Percentiles rank a stretch among this genome's conserved stretches.
Evolutionary conservation across 352 stramenopile species (phyloP).

Genomic region (Pseudoperonospora humuli): DNA sequence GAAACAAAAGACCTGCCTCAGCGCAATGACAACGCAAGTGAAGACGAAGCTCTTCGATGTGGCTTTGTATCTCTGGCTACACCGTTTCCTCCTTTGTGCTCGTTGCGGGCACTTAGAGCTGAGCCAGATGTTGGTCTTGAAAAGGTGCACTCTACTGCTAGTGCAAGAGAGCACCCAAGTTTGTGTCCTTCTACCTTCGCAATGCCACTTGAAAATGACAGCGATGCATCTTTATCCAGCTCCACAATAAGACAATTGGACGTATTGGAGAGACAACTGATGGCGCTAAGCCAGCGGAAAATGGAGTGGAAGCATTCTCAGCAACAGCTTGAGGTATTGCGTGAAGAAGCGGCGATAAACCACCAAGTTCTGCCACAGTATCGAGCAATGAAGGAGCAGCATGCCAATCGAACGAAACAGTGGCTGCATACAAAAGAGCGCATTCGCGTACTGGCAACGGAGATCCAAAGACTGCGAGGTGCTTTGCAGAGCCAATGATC

Average conservation of each 20-base stretch:
- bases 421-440: slow-evolving; percentile 21
- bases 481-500: slow-evolving; percentile 9
- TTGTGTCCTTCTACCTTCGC: not conserved
- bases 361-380: slow-evolving; percentile 7
- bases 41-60: slow-evolving; percentile 13
- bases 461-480: slow-evolving; percentile 23
- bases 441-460: slow-evolving; percentile 14
- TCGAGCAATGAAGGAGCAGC: slow-evolving; percentile 17
- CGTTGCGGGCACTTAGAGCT: not conserved
- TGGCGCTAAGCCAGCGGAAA: slow-evolving; percentile 19
- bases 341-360: slow-evolving; percentile 6
- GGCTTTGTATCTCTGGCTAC: slow-evolving; percentile 25
- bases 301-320: slow-evolving; percentile 27
- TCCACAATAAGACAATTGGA: slow-evolving; percentile 21
- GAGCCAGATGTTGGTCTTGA: not conserved
- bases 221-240: not conserved
- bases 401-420: slow-evolving; percentile 12
- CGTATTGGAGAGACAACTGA: slow-evolving; percentile 20
- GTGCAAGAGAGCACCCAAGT: not conserved
- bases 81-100: slow-evolving; percentile 7
- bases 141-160: not conserved
- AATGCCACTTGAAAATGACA: not conserved
- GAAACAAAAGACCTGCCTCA: not conserved
- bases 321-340: slow-evolving; percentile 13
- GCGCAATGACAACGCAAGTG: not conserved